These are phyloP conservation scores for Aegilops sharonensis DNA, from an alignment of 176 grass and related monocot species.

Conservation along the genomic window DNA sequence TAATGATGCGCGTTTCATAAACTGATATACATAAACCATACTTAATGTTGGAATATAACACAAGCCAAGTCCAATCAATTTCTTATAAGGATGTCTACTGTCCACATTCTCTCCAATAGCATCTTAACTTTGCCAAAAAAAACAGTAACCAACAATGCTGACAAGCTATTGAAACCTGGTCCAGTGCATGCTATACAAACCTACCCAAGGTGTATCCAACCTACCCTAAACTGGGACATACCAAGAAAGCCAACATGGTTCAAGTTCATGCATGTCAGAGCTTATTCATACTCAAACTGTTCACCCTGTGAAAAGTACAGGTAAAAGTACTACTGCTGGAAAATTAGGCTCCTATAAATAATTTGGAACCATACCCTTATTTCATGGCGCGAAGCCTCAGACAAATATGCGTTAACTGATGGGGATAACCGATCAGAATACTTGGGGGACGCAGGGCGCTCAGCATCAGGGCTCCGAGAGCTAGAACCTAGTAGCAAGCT, in stretches of 20 bases:
- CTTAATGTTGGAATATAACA: background rate
- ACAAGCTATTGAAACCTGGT: background rate
- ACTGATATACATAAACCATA: slow-evolving; percentile 10
- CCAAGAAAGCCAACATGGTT: slow-evolving; percentile 22
- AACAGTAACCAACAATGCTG: slow-evolving; percentile 23
- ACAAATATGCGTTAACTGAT: slow-evolving; percentile 85
- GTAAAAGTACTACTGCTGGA: background rate
- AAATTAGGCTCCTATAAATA: slow-evolving; percentile 5
- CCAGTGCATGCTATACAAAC: background rate
- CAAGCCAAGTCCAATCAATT: slow-evolving; percentile 21
- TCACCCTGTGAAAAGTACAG: background rate
- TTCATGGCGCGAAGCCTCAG: slow-evolving; percentile 97
- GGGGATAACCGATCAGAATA: slow-evolving; percentile 96
- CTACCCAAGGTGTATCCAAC: background rate
- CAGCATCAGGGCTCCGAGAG: slow-evolving; percentile 86
- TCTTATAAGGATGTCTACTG: background rate
- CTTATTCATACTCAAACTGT: background rate
- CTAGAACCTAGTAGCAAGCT: slow-evolving; percentile 85
- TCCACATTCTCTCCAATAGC: slow-evolving; percentile 7
- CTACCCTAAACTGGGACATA: background rate
- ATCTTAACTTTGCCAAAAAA: background rate
- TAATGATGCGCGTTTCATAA: background rate
- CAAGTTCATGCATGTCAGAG: background rate
- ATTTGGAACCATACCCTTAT: slow-evolving; percentile 67
- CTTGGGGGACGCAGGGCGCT: slow-evolving; percentile 81